Evolutionary conservation across 2,329 filamentous ascomycete genomes (phyloP).

Genomic region (Penicillium italicum): DNA sequence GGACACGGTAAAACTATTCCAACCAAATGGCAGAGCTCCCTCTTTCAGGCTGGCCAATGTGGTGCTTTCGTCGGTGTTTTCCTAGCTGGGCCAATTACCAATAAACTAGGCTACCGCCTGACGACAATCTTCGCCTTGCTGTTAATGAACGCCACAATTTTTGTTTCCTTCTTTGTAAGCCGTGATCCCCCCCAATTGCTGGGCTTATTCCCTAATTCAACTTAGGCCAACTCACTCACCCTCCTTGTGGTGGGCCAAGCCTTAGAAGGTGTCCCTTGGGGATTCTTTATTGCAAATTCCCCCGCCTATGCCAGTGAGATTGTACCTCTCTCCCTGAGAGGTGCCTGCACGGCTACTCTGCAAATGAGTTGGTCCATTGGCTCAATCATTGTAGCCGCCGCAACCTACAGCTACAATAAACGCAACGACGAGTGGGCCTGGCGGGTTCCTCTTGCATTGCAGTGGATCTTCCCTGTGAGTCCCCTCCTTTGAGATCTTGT

Average conservation of each 20-base stretch:
- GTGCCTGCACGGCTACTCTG: conserved; percentile 26
- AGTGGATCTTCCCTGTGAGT: conserved; percentile 33
- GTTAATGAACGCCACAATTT: conserved; percentile 57
- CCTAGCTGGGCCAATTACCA: conserved; percentile 59
- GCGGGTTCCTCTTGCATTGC: conserved; percentile 27
- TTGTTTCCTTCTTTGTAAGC: conserved; percentile 56
- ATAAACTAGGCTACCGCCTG: conserved; percentile 57
- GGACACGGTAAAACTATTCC: conserved; percentile 30
- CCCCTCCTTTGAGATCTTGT: not conserved
- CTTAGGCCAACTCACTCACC: conserved; percentile 40
- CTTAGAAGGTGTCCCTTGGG: conserved; percentile 31
- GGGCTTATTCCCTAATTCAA: not conserved
- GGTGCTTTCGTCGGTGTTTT: conserved; percentile 60
- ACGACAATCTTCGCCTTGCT: conserved; percentile 56
- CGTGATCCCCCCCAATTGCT: too few relatives aligned
- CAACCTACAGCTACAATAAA: conserved; percentile 23
- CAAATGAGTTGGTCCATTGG: conserved; percentile 33
- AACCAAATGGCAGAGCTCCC: conserved; percentile 52
- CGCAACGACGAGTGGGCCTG: conserved; percentile 24
- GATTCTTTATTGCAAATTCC: conserved; percentile 31
- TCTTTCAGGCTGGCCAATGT: conserved; percentile 54
- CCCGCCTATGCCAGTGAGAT: conserved; percentile 32
- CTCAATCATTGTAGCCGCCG: conserved; percentile 28
- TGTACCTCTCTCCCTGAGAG: conserved; percentile 27
- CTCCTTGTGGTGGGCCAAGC: conserved; percentile 38